Conservation (phyloP, 169 alveolate genomes). For the Theileria equi region DNA sequence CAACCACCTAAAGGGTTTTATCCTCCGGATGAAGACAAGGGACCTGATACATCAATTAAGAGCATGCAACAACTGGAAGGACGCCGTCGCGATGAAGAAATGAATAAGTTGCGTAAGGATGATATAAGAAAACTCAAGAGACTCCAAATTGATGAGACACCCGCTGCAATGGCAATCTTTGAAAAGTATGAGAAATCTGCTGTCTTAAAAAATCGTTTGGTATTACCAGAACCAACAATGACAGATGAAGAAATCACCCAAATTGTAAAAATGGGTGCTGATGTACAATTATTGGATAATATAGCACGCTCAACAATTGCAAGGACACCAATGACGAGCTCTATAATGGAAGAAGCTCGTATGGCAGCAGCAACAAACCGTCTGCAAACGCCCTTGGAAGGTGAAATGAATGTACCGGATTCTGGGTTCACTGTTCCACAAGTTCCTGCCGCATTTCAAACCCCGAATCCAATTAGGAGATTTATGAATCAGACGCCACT, state of each 20-base stretch:
- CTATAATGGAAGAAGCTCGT: conserved; percentile 68
- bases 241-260: conserved; percentile 72
- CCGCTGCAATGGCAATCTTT: conserved; percentile 86
- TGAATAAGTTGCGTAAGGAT: conserved; percentile 82
- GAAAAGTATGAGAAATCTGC: conserved; percentile 75
- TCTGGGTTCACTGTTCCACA: conserved; percentile 45
- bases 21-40: conserved; percentile 82
- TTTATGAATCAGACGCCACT: conserved; percentile 54
- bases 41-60: conserved; percentile 76
- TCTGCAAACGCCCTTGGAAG: conserved; percentile 65
- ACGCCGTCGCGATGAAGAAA: conserved; percentile 88
- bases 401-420: conserved; percentile 45
- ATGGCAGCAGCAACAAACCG: conserved; percentile 58
- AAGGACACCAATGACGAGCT: conserved; percentile 60
- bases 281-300: conserved; percentile 52
- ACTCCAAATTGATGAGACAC: conserved; percentile 87
- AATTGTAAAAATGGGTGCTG: conserved; percentile 64
- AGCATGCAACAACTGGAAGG: conserved; percentile 85
- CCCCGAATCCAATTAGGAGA: conserved; percentile 52
- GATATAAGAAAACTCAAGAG: conserved; percentile 90
- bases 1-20: conserved; percentile 92
- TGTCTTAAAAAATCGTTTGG: conserved; percentile 57
- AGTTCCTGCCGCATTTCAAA: conserved; percentile 24
- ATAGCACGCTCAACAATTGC: conserved; percentile 52
- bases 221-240: conserved; percentile 81